These are phyloP conservation scores for Rhizophagus clarus DNA, from an alignment of 192 early-diverging fungal genomes.

Conservation along the genomic window DNA sequence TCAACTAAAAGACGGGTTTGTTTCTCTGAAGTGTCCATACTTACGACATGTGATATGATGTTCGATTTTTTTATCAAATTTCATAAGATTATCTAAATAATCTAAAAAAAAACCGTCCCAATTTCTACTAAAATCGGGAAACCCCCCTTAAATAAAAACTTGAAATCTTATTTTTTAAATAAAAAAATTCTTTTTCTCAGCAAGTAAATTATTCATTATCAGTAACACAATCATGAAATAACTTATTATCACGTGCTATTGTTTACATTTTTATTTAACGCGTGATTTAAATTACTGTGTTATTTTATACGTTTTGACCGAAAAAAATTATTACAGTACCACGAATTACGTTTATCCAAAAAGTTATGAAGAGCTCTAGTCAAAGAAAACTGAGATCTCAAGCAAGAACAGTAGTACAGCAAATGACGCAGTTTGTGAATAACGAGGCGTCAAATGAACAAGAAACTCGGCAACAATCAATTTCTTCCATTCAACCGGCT, in stretches of 20 bases:
- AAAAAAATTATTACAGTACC: not conserved
- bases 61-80: too few relatives aligned
- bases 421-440: not conserved
- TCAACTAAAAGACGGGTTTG: conserved; percentile 50
- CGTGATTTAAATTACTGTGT: not conserved
- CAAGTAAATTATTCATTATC: not conserved
- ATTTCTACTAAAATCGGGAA: too few relatives aligned
- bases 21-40: not conserved
- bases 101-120: too few relatives aligned
- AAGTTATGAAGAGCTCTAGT: not conserved
- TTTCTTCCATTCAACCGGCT: not conserved
- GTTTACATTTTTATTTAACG: not conserved
- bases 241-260: not conserved
- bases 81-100: too few relatives aligned
- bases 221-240: not conserved
- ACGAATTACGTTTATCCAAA: not conserved
- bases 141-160: too few relatives aligned
- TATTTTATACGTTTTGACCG: not conserved
- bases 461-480: not conserved
- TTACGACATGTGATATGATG: too few relatives aligned
- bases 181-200: too few relatives aligned
- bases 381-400: not conserved
- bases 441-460: not conserved
- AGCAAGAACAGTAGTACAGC: not conserved
- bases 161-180: too few relatives aligned